Percentiles rank a stretch among this genome's conserved stretches.
These are phyloP conservation scores for Tetradesmus obliquus DNA, from an alignment of 139 green algal species.

Conservation along the genomic window DNA sequence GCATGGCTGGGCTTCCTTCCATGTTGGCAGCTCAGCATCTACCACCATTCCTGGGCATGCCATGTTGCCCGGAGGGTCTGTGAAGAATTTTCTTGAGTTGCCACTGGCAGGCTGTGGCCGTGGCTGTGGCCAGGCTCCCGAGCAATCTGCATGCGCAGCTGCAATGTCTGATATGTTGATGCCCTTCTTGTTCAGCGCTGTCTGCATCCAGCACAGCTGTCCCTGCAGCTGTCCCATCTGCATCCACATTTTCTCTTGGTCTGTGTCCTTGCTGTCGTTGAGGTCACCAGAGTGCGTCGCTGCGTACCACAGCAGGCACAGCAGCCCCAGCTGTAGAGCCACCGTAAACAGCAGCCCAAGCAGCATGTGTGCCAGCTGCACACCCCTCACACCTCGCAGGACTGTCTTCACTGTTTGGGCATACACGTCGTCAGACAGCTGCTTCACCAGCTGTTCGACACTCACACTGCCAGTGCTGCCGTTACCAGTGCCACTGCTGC, in stretches of 20 bases:
- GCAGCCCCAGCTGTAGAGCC: not conserved
- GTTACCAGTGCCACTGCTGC: too few species aligned
- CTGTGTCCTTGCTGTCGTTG: not conserved
- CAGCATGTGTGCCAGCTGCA: not conserved
- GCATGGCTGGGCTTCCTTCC: not conserved
- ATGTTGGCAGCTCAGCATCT: not conserved
- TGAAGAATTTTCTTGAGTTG: too few species aligned
- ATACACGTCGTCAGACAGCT: not conserved
- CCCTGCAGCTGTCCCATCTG: not conserved
- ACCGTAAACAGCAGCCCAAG: not conserved
- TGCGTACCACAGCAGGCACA: not conserved
- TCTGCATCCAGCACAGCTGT: not conserved
- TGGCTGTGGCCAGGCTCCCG: not conserved
- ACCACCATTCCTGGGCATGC: not conserved
- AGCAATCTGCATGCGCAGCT: not conserved
- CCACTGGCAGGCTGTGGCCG: not conserved
- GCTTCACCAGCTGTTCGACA: not conserved
- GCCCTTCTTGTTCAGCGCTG: not conserved
- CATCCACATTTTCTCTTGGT: not conserved
- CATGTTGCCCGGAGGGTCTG: not conserved
- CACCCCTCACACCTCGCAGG: not conserved
- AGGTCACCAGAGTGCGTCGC: not conserved
- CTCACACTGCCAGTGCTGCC: not conserved
- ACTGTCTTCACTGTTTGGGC: not conserved
- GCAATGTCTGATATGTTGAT: not conserved